phyloP scores from a whole-genome alignment of 1,284 basidiomycete species.

The Boletus semigastroideus region DNA sequence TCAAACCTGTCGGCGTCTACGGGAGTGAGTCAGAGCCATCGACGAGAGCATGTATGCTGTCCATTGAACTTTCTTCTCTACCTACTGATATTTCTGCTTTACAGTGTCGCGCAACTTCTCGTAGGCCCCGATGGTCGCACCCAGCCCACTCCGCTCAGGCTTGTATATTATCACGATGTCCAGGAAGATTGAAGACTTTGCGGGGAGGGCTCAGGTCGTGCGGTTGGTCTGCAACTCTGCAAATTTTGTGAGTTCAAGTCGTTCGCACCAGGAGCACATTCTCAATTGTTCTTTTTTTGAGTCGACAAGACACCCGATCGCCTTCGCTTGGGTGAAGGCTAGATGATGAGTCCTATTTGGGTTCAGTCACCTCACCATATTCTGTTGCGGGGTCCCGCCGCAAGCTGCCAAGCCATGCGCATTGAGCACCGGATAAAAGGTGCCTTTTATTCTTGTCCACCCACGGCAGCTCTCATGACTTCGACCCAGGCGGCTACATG shows the following conservation, averaged over 20 bases:
- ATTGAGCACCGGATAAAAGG: too few species aligned
- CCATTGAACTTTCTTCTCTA: rapidly evolving
- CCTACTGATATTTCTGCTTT: neutral
- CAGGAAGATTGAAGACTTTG: neutral
- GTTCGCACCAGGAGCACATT: too few species aligned
- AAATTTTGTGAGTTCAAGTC: too few species aligned
- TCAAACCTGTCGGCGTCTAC: slow-evolving; percentile 56
- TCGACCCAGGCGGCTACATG: too few species aligned
- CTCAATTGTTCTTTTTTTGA: slow-evolving; percentile 14
- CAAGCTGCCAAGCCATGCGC: too few species aligned
- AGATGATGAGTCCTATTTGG: too few species aligned
- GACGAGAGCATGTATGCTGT: slow-evolving; percentile 38
- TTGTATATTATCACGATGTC: slow-evolving; percentile 42
- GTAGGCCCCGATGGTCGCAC: slow-evolving; percentile 18
- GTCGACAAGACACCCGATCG: neutral
- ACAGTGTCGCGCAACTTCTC: slow-evolving; percentile 23
- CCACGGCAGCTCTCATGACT: too few species aligned
- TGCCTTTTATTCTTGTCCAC: too few species aligned
- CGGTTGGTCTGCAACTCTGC: too few species aligned
- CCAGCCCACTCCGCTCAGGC: slow-evolving; percentile 46
- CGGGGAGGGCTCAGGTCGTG: slow-evolving; percentile 15
- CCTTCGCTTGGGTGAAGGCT: neutral
- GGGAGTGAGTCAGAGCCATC: slow-evolving; percentile 46
- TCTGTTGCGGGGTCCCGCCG: too few species aligned
- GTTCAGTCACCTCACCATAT: too few species aligned